Conservation (phyloP, 345 rosid genomes). For the Trapa bicornis region DNA sequence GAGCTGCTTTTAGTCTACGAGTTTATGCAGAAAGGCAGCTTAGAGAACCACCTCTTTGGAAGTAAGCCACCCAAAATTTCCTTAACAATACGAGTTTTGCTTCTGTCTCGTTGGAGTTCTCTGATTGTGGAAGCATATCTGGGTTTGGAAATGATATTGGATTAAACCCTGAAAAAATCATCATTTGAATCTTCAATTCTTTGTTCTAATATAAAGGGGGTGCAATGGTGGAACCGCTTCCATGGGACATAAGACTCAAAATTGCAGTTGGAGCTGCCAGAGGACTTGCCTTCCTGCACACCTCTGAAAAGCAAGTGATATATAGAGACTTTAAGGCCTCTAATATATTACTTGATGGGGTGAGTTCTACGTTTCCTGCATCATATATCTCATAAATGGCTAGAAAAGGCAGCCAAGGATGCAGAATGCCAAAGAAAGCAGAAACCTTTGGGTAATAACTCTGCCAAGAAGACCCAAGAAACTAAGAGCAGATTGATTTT, state of each 20-base stretch:
- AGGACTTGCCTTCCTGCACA: slow-evolving; percentile 69
- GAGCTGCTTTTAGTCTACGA: slow-evolving; percentile 84
- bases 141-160: too few relatives aligned
- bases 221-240: slow-evolving; percentile 65
- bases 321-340: slow-evolving; percentile 93
- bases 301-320: slow-evolving; percentile 75
- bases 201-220: slow-evolving; percentile 36
- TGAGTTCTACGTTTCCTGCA: slow-evolving; percentile 14
- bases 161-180: too few relatives aligned
- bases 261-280: slow-evolving; percentile 75
- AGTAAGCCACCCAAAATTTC: slow-evolving; percentile 25
- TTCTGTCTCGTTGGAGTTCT: neutral
- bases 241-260: slow-evolving; percentile 60
- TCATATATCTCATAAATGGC: neutral
- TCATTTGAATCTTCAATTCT: too few relatives aligned
- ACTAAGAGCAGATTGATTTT: too few relatives aligned
- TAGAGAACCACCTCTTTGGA: slow-evolving; percentile 88
- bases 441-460: too few relatives aligned
- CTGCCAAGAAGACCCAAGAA: too few relatives aligned
- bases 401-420: too few relatives aligned
- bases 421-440: too few relatives aligned
- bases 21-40: slow-evolving; percentile 89
- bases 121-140: too few relatives aligned
- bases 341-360: slow-evolving; percentile 84
- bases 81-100: neutral